Evolutionary conservation across 2,329 filamentous ascomycete species (phyloP), one percentile per base, ranked within the genome.

Genomic region (Epichloe festucae): DNA sequence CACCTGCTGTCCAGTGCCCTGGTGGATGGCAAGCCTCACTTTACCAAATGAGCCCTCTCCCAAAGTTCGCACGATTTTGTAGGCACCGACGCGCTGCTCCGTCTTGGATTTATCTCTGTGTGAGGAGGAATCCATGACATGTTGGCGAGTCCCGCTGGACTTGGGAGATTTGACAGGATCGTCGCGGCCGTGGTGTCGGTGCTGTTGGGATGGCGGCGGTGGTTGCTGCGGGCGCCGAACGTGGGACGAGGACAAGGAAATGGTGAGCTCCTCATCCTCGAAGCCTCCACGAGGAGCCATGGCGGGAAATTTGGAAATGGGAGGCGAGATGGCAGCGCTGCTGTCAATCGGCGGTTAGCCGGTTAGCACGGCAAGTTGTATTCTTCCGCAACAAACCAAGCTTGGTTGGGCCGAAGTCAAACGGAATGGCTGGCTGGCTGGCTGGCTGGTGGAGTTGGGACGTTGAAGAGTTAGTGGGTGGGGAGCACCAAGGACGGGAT

Each of bases 11-110:
- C 87, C 87, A 59, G 88, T 97, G 59, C 89, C 83, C 62, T 89
- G 83, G 66, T 98, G 93, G 42, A 90, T 86, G 21, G 93, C 93
- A 61, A 98, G 80, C 75, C 97, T 97, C 67, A 98, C 93, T 73
- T 98, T 98, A 61, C 93, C 93, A 67, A 98, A 98, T 3, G 90
- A 96, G 46, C 93, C 93, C 71, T 98, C 93, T 52, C 93, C 93
- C 14, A 98, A 78, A 15, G 91, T 96, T 66, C 84, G 85, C 60
- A 95, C 77, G 52, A 96, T 84, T 62, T 86, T 87, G 73, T 98
- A 98, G 69, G 90, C 87, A 58, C 89, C 89, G 63, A 97, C 82
- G 58, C 91, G 83, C 73, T 91, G 86, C 72, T 87, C 88, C 57
- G 82, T 79, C 71, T 78, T 83, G 72, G 68, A 65, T 64, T 72